These are phyloP conservation scores for Solanum infundibuliforme DNA, from an alignment of 257 asterid genomes.

Conservation along the genomic window DNA sequence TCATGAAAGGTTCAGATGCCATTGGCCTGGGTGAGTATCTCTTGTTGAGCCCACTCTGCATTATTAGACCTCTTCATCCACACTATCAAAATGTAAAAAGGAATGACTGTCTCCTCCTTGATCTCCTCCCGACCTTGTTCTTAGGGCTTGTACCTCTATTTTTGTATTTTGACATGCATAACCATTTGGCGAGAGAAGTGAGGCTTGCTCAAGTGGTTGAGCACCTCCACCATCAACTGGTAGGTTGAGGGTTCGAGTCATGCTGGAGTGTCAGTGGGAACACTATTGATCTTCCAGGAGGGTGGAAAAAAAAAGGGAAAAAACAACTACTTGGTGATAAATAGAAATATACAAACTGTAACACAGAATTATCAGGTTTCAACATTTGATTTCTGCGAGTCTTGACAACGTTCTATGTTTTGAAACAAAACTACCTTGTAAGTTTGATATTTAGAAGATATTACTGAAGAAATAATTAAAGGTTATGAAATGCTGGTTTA, in stretches of 20 bases:
- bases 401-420: not conserved
- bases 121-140: not conserved
- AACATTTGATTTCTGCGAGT: not conserved
- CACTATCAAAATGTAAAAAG: not conserved
- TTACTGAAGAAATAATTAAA: not conserved
- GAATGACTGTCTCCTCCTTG: not conserved
- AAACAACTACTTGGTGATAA: not conserved
- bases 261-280: not conserved
- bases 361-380: not conserved
- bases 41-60: not conserved
- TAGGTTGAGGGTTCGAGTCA: not conserved
- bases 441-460: not conserved
- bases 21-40: constrained; percentile 36
- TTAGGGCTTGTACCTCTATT: not conserved
- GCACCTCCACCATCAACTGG: not conserved
- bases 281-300: not conserved
- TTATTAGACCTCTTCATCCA: not conserved
- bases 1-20: constrained; percentile 41
- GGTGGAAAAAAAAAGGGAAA: not conserved
- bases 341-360: not conserved
- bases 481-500: not conserved
- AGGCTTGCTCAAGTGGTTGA: not conserved
- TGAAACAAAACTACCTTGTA: not conserved
- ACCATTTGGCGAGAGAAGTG: not conserved
- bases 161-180: not conserved